These are phyloP conservation scores for Penicillium coprophilum DNA, from an alignment of 495 filamentous ascomycete genomes.

Conservation along the genomic window DNA sequence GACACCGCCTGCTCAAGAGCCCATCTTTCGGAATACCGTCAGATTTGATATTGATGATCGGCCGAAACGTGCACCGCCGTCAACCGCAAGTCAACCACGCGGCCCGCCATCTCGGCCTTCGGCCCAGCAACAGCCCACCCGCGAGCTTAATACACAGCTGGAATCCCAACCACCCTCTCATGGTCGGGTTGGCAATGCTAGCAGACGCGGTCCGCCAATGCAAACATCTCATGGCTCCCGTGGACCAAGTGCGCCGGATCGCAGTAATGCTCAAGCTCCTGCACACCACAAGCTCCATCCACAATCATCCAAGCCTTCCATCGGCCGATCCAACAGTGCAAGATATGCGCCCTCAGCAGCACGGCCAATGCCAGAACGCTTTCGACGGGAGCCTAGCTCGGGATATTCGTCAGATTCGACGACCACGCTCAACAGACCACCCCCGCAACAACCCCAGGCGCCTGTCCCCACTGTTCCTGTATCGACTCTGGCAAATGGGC, in stretches of 20 bases:
- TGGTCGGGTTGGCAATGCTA: neutral
- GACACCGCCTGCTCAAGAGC: slow-evolving; percentile 36
- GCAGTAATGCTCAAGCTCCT: slow-evolving; percentile 11
- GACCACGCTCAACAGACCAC: slow-evolving; percentile 15
- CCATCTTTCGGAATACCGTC: slow-evolving; percentile 16
- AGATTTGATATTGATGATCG: slow-evolving; percentile 2
- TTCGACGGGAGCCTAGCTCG: slow-evolving; percentile 9
- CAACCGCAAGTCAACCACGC: slow-evolving; percentile 16
- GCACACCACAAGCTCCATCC: slow-evolving; percentile 1
- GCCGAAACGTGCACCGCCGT: slow-evolving; percentile 5
- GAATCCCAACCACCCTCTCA: slow-evolving; percentile 1
- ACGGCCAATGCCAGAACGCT: slow-evolving; percentile 1
- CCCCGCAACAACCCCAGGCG: neutral
- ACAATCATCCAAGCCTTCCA: slow-evolving; percentile 3
- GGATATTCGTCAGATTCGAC: slow-evolving; percentile 34
- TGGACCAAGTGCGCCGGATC: slow-evolving; percentile 4
- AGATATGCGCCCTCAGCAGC: slow-evolving; percentile 6
- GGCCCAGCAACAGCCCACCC: slow-evolving; percentile 1
- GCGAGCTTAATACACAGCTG: neutral
- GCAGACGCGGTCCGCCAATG: slow-evolving; percentile 3
- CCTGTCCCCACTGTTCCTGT: neutral
- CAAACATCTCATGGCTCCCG: slow-evolving; percentile 8
- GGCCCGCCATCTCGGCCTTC: slow-evolving; percentile 9
- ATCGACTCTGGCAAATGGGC: slow-evolving; percentile 11
- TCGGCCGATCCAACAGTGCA: slow-evolving; percentile 26